Percentiles rank a stretch among this genome's conserved stretches.
Conservation (phyloP, 805 yeast genomes). For the Torulaspora indica region DNA sequence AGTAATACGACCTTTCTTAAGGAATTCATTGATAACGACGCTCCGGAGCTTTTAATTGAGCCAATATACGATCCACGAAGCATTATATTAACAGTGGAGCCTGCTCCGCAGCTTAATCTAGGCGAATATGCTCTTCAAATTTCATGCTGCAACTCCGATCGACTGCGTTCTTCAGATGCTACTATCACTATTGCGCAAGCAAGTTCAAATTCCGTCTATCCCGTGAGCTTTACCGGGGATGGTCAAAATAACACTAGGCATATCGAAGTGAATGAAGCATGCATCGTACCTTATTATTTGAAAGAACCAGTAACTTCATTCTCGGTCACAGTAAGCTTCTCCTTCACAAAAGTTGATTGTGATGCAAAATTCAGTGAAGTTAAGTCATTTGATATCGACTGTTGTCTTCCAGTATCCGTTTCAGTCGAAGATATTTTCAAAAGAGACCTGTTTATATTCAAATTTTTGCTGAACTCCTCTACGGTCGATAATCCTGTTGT, state of each 20-base stretch:
- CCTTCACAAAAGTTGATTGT: constrained; percentile 13
- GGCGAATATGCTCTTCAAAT: constrained; percentile 22
- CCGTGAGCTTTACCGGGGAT: constrained; percentile 12
- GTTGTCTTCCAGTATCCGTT: constrained; percentile 30
- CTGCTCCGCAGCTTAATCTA: constrained; percentile 17
- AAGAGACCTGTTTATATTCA: constrained; percentile 27
- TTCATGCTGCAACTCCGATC: constrained; percentile 11
- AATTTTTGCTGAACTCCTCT: constrained; percentile 29
- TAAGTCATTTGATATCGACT: constrained; percentile 13
- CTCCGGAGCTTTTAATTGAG: constrained; percentile 11
- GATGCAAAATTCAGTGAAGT: constrained; percentile 17
- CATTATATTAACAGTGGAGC: constrained; percentile 18
- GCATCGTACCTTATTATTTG: constrained; percentile 18
- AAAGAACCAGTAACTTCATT: constrained; percentile 20
- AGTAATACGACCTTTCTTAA: constrained; percentile 29
- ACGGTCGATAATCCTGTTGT: constrained; percentile 25
- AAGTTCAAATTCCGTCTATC: constrained; percentile 3
- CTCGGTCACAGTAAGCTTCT: constrained; percentile 11
- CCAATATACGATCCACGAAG: constrained; percentile 21
- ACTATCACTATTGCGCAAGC: constrained; percentile 8
- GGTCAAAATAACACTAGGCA: constrained; percentile 2
- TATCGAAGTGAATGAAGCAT: constrained; percentile 3
- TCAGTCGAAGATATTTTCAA: constrained; percentile 35
- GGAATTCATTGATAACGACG: constrained; percentile 16
- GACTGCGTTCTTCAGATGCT: constrained; percentile 6